Evolutionary conservation across 1,284 basidiomycete species (phyloP), one percentile per base, ranked within the genome.

Genomic region (Trichosporon inkin): DNA sequence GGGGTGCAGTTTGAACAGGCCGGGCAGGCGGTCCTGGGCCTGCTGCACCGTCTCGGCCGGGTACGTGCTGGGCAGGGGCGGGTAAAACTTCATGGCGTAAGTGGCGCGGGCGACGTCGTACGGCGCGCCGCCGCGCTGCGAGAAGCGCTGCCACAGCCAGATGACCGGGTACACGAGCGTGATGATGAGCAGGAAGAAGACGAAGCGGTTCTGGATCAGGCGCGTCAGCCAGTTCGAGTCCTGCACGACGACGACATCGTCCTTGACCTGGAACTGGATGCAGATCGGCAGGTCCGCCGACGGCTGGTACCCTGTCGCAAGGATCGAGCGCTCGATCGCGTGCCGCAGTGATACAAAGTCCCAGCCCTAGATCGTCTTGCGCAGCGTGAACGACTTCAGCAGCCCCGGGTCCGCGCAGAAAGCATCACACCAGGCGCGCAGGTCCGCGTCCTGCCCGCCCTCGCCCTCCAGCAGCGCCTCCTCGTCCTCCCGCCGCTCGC

Each of bases 361-460:
- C 88, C 88, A 90, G 7, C 86, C 86, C 71, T 86, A 86, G 20
- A 86, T 75, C 60, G 83, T 83, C 80, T 88, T 87, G 39, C 79
- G 75, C 63, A 88, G 84, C 0, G 80, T 77, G 69, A 89, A 86
- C 70, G 86, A 84, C 71, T 88, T 88, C 59, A 89, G 75, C 19
- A 80, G 68, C 60, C 84, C 87, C 7, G 67, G 71, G 68, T 85
- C 86, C 10, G 81, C 78, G 56, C 84, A 86, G 68, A 86, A 88
- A 57, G 85, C 83, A 67, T 88, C 85, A 19, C 86, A 86, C 88
- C 88, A 89, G 57, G 84, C 80, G 17, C 84, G 80, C 49, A 88
- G 68, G 6, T 47, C 17, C 3, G 53, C 51, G 1, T 56, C 39
- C 10, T 20, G 28, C 10, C 40, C 17, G 2, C 20, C 54, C n/a